Evolutionary conservation across 495 filamentous ascomycete genomes (phyloP), one percentile per base, ranked within the genome.

Genomic region (Aspergillus nanangensis): DNA sequence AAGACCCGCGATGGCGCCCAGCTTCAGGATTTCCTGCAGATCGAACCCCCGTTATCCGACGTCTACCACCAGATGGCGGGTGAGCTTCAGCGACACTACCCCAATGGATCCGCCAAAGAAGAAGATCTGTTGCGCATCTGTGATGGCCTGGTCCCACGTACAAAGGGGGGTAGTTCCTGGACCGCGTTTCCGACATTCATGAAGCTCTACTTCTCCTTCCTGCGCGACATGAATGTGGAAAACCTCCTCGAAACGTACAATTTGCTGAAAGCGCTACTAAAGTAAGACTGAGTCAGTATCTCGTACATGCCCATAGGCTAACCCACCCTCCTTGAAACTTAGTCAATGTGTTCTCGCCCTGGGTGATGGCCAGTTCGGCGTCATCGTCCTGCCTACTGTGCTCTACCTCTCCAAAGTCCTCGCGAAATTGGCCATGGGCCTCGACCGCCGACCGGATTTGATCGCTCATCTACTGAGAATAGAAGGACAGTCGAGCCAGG

Each of bases 311-410:
- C n/a, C n/a, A n/a, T n/a, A n/a, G n/a, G n/a, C n/a, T n/a, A n/a
- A n/a, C n/a, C n/a, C n/a, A n/a, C n/a, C n/a, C n/a, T n/a, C n/a
- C n/a, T n/a, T n/a, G n/a, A n/a, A n/a, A n/a, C n/a, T n/a, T 24
- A 72, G 86, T 51, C 84, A 88, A 60, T 87, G 80, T 56, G 84
- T 91, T 22, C 84, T 87, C 17, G 89, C 90, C 5, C 80, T 96
- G 23, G 80, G 81, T 22, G 82, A 94, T 57, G 78, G 82, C 3
- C 83, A 83, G 9, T 80, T 87, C 62, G 92, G 92, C 14, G 75
- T 83, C 25, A 69, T 95, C 50, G 75, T 95, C 40, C 74, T 96
- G 1, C 80, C 83, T 27, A 88, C 84, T 18, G 82, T 87, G 51
- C 77, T 93, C 41, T 82, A 86, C 11, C 72, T 93, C 32, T 92